Base-by-base conservation (phyloP, 768 basidiomycete genomes). In the Russula sp. region DNA sequence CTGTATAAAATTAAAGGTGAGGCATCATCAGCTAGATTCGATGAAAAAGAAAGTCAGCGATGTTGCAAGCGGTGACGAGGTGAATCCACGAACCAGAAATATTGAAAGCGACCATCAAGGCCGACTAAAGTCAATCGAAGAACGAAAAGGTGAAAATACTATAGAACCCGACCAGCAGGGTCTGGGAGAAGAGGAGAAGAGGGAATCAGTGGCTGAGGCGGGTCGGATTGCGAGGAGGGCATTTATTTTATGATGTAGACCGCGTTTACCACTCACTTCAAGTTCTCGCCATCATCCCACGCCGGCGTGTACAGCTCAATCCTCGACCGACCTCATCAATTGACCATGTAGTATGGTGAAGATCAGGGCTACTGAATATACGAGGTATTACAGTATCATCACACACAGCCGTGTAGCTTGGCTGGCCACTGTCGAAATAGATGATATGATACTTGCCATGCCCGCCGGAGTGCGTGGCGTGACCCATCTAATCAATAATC, bases 1-100 rank as follows among this genome's bases (percentile, higher is more conserved):
- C 73, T 71, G 69, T 84, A 85, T 62, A 75, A 69, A 70, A 85
- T 78, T 62, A 84, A 75, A 71, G 83, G 81, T 66, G 83, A 83
- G 71, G 77, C 75, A 69, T 85, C 83, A 69, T 84, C 83, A 70
- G 81, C 84, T 86, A 36, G 24, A 34, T 59, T n/a, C 10, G 22
- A 52, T n/a, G 30, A 7, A 54, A 54, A 52, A n/a, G n/a, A 16
- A 30, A 18, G n/a, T 64, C 28, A 54, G 22, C 18, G 30, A 30
- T 3, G 11, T 48, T 24, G n/a, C 22, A 24, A 44, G 10, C n/a
- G 32, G 24, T 5, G 26, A 38, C 3, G 14, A n/a, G 51, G 36
- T 9, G 5, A 14, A 61, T n/a, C 38, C 49, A 72, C 61, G 28
- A 38, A 81, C 81, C 76, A 65, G 77, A 76, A 51, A 81, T 68